A percentile compares a stretch with the other conserved stretches of the same genome.
These are phyloP conservation scores for Mariannaea sp. DNA, from an alignment of 2,329 filamentous ascomycete genomes.

Conservation along the genomic window DNA sequence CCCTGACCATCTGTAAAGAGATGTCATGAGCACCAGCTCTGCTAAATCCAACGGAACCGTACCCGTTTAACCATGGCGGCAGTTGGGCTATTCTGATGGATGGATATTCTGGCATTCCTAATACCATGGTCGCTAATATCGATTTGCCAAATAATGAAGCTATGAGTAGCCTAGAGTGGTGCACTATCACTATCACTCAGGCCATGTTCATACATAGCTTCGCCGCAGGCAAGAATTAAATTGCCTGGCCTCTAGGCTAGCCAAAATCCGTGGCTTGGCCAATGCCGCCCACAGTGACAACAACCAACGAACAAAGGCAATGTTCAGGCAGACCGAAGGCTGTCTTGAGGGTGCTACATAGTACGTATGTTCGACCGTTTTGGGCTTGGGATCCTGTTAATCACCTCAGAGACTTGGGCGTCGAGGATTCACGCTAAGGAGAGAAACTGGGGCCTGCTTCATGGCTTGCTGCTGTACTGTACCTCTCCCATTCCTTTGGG, in stretches of 20 bases:
- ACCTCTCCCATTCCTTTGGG: constrained; percentile 30
- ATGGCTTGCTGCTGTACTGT: too few species aligned
- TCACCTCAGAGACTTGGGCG: too few species aligned
- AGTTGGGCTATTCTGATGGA: constrained; percentile 23
- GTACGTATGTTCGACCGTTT: too few species aligned
- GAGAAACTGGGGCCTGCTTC: constrained; percentile 17
- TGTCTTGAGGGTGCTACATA: too few species aligned
- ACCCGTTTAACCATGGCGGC: constrained; percentile 20
- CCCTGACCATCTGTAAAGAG: too few species aligned
- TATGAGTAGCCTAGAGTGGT: constrained; percentile 17
- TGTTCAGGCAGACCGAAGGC: constrained; percentile 25
- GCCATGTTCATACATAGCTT: constrained; percentile 8
- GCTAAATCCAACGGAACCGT: neutral
- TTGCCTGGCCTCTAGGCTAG: constrained; percentile 10
- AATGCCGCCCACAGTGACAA: too few species aligned
- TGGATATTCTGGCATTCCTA: constrained; percentile 9
- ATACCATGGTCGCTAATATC: too few species aligned
- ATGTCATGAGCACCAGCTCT: too few species aligned
- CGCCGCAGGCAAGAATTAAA: constrained; percentile 13
- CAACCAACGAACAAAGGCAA: constrained; percentile 8
- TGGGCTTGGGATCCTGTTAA: too few species aligned
- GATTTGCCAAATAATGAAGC: constrained; percentile 10
- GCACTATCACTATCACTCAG: constrained; percentile 16
- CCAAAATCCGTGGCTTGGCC: constrained; percentile 10
- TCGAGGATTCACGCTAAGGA: constrained; percentile 27